Conservation (phyloP, 441 rosid species). For the Sinapis alba region DNA sequence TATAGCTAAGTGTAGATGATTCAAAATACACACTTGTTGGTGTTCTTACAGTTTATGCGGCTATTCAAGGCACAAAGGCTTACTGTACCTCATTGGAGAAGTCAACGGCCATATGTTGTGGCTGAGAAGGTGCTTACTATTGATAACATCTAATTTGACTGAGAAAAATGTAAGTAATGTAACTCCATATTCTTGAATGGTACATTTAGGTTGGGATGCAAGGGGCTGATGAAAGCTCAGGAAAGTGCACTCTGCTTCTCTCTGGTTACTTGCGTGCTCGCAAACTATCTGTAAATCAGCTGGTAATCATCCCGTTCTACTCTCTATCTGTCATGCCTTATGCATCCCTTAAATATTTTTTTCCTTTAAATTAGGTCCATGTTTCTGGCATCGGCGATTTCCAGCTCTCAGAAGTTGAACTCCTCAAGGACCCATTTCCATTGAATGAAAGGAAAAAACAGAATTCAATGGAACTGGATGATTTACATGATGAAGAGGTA, state of each 20-base stretch:
- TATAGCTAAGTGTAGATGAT: slow-evolving; percentile 1
- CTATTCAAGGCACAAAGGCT: slow-evolving; percentile 87
- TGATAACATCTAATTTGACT: background rate
- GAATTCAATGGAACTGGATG: slow-evolving; percentile 78
- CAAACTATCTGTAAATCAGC: slow-evolving; percentile 79
- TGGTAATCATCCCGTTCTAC: slow-evolving; percentile 54
- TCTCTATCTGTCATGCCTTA: slow-evolving; percentile 4
- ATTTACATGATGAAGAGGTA: slow-evolving; percentile 62
- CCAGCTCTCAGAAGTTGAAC: slow-evolving; percentile 77
- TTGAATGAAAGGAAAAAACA: slow-evolving; percentile 62
- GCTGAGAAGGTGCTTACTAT: slow-evolving; percentile 64
- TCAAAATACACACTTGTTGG: background rate
- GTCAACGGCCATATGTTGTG: slow-evolving; percentile 74
- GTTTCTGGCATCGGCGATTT: slow-evolving; percentile 92
- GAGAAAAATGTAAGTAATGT: background rate
- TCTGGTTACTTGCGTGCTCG: slow-evolving; percentile 79
- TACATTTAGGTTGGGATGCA: slow-evolving; percentile 58
- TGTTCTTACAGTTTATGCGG: slow-evolving; percentile 75
- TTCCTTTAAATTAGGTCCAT: slow-evolving; percentile 64
- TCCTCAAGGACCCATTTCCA: slow-evolving; percentile 79
- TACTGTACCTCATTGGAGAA: slow-evolving; percentile 86
- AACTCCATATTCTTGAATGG: background rate
- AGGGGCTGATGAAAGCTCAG: slow-evolving; percentile 53
- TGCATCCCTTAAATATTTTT: slow-evolving; percentile 2
- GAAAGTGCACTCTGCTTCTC: slow-evolving; percentile 67